These are phyloP conservation scores for Erythrobasidium hasegawianum DNA, from an alignment of 1,284 basidiomycete species.

Conservation along the genomic window DNA sequence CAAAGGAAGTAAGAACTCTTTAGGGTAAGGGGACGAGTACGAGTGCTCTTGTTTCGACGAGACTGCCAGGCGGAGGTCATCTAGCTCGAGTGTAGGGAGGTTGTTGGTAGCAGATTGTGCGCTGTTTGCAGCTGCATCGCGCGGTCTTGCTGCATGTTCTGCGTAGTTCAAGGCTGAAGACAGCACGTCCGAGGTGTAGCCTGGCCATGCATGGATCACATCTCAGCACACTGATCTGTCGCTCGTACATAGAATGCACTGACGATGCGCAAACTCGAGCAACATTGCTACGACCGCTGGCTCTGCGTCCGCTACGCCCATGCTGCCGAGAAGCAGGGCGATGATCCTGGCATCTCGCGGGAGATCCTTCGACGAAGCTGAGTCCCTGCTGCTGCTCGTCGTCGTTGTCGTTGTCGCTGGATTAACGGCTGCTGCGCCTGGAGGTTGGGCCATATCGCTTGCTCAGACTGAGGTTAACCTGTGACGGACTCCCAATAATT, in stretches of 20 bases:
- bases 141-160: constrained; percentile 65
- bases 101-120: constrained; percentile 18
- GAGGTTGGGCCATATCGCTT: constrained; percentile 19
- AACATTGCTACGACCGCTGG: constrained; percentile 91
- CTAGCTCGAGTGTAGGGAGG: constrained; percentile 62
- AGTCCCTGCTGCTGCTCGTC: not conserved
- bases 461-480: not conserved
- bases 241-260: constrained; percentile 37
- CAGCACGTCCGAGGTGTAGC: constrained; percentile 85
- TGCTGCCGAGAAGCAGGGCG: constrained; percentile 84
- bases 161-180: constrained; percentile 87
- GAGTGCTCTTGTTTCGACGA: constrained; percentile 92
- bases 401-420: not conserved
- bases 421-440: constrained; percentile 6
- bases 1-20: constrained; percentile 86
- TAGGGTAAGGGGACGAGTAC: constrained; percentile 85
- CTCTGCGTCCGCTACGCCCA: constrained; percentile 91
- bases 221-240: not conserved
- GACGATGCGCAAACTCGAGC: constrained; percentile 87
- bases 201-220: constrained; percentile 43
- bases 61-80: constrained; percentile 85
- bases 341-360: constrained; percentile 89
- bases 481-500: not conserved
- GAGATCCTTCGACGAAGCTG: constrained; percentile 28
- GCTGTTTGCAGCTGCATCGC: not conserved